Percentiles rank a stretch among this genome's conserved stretches.
Evolutionary conservation across 345 rosid species (phyloP).

Genomic region (Aquilaria sinensis): DNA sequence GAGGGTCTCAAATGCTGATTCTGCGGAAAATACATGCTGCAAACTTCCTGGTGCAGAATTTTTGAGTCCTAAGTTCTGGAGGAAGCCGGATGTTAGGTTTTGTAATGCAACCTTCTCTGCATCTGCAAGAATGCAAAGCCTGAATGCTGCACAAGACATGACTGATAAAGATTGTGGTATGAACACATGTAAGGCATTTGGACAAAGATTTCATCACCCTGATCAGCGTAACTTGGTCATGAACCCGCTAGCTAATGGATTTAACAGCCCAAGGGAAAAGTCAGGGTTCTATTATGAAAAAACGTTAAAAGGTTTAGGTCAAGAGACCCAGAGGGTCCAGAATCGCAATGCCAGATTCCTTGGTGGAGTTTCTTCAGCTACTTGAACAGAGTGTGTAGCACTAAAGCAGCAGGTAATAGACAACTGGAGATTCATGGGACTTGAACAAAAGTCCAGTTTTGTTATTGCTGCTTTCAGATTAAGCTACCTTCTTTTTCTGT

Average conservation of each 20-base stretch:
- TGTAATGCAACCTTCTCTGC: slow-evolving; percentile 35
- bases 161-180: slow-evolving; percentile 17
- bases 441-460: too few species aligned
- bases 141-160: slow-evolving; percentile 13
- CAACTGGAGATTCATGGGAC: too few species aligned
- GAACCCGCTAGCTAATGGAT: slow-evolving; percentile 19
- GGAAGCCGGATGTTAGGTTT: slow-evolving; percentile 49
- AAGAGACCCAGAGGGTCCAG: slow-evolving; percentile 24
- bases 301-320: slow-evolving; percentile 22
- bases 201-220: slow-evolving; percentile 26
- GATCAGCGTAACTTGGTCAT: slow-evolving; percentile 11
- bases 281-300: slow-evolving; percentile 27
- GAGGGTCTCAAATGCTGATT: slow-evolving; percentile 38
- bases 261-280: slow-evolving; percentile 20
- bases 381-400: slow-evolving; percentile 12
- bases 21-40: slow-evolving; percentile 63
- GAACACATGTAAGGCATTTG: slow-evolving; percentile 21
- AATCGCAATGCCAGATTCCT: slow-evolving; percentile 17
- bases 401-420: slow-evolving; percentile 31
- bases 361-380: slow-evolving; percentile 23
- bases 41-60: slow-evolving; percentile 82
- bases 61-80: slow-evolving; percentile 87
- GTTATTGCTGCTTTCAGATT: too few species aligned
- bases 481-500: too few species aligned
- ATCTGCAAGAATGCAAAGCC: slow-evolving; percentile 23